Conservation (phyloP, 2,329 filamentous ascomycete genomes). For the Clarireedia hainanense region DNA sequence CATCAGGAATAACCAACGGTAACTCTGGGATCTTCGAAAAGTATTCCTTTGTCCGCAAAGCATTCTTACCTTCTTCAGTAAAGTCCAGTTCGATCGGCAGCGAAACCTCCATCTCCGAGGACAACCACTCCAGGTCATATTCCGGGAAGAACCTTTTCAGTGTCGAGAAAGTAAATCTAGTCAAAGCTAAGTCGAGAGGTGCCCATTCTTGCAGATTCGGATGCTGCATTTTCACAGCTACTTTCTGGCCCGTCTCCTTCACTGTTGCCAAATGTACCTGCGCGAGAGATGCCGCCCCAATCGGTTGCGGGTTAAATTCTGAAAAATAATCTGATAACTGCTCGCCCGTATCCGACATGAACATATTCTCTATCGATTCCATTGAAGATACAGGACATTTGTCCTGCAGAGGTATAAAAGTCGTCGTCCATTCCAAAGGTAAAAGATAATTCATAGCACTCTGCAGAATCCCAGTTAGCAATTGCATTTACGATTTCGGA, state of each 20-base stretch:
- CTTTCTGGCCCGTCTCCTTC: constrained; percentile 72
- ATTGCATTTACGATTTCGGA: neutral
- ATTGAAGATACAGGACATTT: constrained; percentile 88
- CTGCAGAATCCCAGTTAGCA: constrained; percentile 32
- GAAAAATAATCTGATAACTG: constrained; percentile 77
- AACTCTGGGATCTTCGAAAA: constrained; percentile 66
- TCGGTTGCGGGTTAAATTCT: constrained; percentile 70
- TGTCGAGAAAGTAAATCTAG: constrained; percentile 79
- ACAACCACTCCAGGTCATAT: constrained; percentile 95
- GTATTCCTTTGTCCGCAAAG: constrained; percentile 68
- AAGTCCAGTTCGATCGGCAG: constrained; percentile 92
- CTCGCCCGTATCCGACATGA: constrained; percentile 71
- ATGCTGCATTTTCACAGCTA: constrained; percentile 96
- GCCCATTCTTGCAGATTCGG: constrained; percentile 85
- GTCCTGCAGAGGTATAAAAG: constrained; percentile 93
- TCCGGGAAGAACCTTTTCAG: constrained; percentile 93
- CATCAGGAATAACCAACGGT: constrained; percentile 83
- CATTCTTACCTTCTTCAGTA: constrained; percentile 75
- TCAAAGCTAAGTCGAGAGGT: constrained; percentile 77
- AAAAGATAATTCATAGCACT: constrained; percentile 94
- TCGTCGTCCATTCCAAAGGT: constrained; percentile 85
- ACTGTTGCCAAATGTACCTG: constrained; percentile 88
- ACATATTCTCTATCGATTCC: constrained; percentile 82
- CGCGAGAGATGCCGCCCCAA: constrained; percentile 87
- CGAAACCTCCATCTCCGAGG: constrained; percentile 84